Base-by-base conservation (phyloP, 2,329 filamentous ascomycete species). In the Fusarium goolgardi region DNA sequence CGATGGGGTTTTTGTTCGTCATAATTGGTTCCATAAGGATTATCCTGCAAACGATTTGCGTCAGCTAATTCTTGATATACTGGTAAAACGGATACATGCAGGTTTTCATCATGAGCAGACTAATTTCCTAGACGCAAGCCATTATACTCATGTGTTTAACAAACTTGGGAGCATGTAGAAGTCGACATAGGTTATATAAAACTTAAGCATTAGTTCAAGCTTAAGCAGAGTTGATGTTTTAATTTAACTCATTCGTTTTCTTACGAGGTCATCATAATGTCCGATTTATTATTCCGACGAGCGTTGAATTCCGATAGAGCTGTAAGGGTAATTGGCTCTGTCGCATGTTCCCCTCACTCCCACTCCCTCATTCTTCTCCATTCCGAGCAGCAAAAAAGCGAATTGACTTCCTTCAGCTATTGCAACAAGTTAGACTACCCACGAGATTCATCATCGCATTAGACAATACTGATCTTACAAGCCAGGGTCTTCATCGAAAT, bases 1-100 rank as follows among this genome's bases (percentile, higher is more conserved):
- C 37, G 60, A 56, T 34, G 73, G 72, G 29, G 62, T 70, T 12
- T 74, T 75, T 11, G 53, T 75, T 53, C 63, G 71, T 29, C 73
- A 75, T 55, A 63, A 73, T 57, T 75, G 59, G 59, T 62, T 62
- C 31, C 59, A 52, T 25, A 62, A 62, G 25, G 47, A 62, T n/a
- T 52, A 54, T 16, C 57, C 59, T 31, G 57, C 47, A 3, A 62
- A 62, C 6, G 59, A 62, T 6, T 9, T 62, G 2, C 59, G 58
- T 5, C 23, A 60, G 4, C 10, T 46, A 6, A 39, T 62, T 3
- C 56, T 62, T 10, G 47, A 62, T 5, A 57, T 49, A 9, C 45
- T 62, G 1, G 20, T 62, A 2, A 46, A 34, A n/a, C 41, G 59
- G 3, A 46, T 62, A 47, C 59, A 62, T 10, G 57, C 57, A 0